Base-by-base conservation (phyloP, 257 asterid genomes). In the Voacanga thouarsii region DNA sequence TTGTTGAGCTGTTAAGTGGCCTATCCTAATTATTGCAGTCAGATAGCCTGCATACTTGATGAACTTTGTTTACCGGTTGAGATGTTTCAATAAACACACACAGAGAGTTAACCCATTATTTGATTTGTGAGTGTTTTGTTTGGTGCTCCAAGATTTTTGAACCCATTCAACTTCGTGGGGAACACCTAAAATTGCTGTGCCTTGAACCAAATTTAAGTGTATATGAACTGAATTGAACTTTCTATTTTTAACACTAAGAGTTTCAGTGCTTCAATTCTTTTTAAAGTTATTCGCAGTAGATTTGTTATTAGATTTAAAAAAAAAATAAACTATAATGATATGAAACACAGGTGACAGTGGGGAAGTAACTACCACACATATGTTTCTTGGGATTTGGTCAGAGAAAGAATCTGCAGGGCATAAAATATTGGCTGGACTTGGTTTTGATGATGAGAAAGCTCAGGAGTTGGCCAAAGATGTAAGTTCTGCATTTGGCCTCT, bases 381-480 rank as follows among this genome's bases (percentile, higher is more conserved):
- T 95, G 77, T 85, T 83, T 74, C 99, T 92, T 72, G 99, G 99
- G 7, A 79, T 95, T 61, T 95, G 98, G 99, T 76, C 97, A 14
- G 87, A 89, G 67, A 87, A 90, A 81, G 97, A 87, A 82, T 83
- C 91, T 43, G 98, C 97, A 15, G 99, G 96, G 79, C 87, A 90
- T 74, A 88, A 64, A 85, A 85, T 95, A 81, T 12, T 95, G 89
- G 86, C 92, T 78, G 30, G 83, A 14, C 81, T 87, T 80, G 98
- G 99, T 80, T 91, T 91, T 86, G 90, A 89, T 71, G 94, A 95
- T 59, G 96, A 86, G 72, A 92, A 91, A 88, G 96, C 95, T 59
- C 79, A 85, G 75, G 98, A 90, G 84, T 81, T 95, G 80, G 92
- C 91, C n/a, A 89, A 89, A 81, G 83, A 77, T 67, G 99, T 92